These are phyloP conservation scores for Perkinsus chesapeaki DNA, from an alignment of 169 alveolate species.

Conservation along the genomic window DNA sequence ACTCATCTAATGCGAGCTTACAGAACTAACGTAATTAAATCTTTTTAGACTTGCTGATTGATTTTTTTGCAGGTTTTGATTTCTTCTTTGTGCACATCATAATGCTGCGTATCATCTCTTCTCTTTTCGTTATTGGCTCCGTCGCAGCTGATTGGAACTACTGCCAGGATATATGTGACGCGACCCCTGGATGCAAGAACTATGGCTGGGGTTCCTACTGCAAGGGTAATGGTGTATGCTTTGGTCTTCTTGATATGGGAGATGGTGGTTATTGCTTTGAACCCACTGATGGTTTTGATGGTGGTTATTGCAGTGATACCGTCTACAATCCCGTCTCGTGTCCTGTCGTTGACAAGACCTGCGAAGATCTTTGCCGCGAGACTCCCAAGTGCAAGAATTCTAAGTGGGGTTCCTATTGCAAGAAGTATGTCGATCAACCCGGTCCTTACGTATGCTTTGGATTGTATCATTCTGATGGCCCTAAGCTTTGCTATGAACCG, in stretches of 20 bases:
- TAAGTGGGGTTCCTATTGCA: background rate
- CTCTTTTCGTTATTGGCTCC: background rate
- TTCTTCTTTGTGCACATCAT: background rate
- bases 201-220: background rate
- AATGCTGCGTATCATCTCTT: background rate
- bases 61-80: background rate
- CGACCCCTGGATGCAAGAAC: background rate
- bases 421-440: background rate
- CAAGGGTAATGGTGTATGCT: background rate
- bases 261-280: background rate
- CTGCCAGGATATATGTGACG: background rate
- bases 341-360: background rate
- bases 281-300: background rate
- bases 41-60: background rate
- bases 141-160: background rate
- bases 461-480: background rate
- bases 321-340: background rate
- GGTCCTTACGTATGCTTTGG: background rate
- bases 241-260: background rate
- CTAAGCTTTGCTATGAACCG: background rate
- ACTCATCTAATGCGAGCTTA: no score
- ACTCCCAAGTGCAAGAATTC: constrained; percentile 2
- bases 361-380: background rate
- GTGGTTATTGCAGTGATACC: background rate
- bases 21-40: no score